A percentile compares a stretch with the other conserved stretches of the same genome.
These are phyloP conservation scores for Rossbeevera mucosa DNA, from an alignment of 768 basidiomycete species.

Conservation along the genomic window DNA sequence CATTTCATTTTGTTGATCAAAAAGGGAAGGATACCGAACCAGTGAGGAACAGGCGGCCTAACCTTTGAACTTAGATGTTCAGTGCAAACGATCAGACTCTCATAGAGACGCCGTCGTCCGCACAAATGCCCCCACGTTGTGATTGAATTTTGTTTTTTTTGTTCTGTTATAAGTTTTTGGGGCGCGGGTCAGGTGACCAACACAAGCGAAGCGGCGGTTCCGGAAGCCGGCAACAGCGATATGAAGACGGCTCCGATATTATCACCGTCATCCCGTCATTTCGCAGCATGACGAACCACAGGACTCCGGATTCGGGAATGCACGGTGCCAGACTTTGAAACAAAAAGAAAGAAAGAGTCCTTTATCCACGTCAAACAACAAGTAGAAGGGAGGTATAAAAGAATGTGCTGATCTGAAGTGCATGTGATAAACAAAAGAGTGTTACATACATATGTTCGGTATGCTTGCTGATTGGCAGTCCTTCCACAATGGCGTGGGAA, in stretches of 20 bases:
- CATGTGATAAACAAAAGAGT: conserved; percentile 28
- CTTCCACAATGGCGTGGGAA: neutral
- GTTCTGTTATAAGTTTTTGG: neutral
- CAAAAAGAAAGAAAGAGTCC: conserved; percentile 1
- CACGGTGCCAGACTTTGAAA: neutral
- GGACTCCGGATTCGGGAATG: neutral
- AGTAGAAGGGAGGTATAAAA: conserved; percentile 17
- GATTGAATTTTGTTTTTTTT: neutral
- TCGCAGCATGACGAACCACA: neutral
- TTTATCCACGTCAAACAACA: conserved; percentile 25
- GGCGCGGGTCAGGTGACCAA: neutral
- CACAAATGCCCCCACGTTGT: neutral
- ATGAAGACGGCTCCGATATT: conserved; percentile 12
- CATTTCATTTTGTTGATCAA: neutral
- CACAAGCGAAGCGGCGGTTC: conserved; percentile 1
- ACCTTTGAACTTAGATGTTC: neutral
- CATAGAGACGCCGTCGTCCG: neutral
- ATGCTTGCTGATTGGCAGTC: conserved; percentile 15
- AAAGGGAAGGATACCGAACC: neutral
- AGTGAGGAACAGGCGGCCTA: neutral
- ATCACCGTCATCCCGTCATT: neutral
- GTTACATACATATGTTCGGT: conserved; percentile 37
- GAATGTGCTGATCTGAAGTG: conserved; percentile 20
- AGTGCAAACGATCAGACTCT: neutral
- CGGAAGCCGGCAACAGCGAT: conserved; percentile 6